phyloP scores from a whole-genome alignment of 352 stramenopile species.

The Aphanomyces euteiches region DNA sequence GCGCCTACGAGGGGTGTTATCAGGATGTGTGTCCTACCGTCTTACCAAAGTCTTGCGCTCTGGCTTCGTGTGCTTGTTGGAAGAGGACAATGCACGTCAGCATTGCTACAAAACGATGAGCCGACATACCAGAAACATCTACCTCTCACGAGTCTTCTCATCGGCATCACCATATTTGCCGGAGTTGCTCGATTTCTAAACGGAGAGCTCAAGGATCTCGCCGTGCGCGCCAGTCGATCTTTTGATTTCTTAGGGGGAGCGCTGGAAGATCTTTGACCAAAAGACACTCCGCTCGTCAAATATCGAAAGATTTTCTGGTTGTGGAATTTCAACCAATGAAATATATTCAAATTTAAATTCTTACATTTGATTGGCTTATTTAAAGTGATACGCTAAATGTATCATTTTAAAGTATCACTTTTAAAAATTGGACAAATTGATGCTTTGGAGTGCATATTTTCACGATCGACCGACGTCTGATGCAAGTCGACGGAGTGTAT shows the following conservation, averaged over 20 bases:
- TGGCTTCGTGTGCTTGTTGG: not conserved
- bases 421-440: too few relatives aligned
- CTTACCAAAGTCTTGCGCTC: slow-evolving; percentile 4
- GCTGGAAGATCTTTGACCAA: not conserved
- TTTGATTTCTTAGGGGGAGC: too few relatives aligned
- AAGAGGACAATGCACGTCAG: not conserved
- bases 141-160: not conserved
- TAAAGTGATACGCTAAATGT: too few relatives aligned
- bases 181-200: not conserved
- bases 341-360: not conserved
- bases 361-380: not conserved
- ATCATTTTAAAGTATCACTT: too few relatives aligned
- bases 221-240: not conserved
- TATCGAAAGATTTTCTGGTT: slow-evolving; percentile 10
- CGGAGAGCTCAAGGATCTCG: not conserved
- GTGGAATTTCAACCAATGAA: not conserved
- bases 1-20: not conserved
- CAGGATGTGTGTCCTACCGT: not conserved
- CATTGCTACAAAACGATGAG: not conserved
- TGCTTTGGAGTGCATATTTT: too few relatives aligned
- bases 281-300: not conserved
- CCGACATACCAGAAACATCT: not conserved
- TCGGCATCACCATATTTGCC: not conserved
- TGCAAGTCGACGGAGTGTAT: too few relatives aligned
- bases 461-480: too few relatives aligned